A percentile compares a stretch with the other conserved stretches of the same genome.
Conservation (phyloP, 805 yeast species). For the Candida multigemmis region DNA sequence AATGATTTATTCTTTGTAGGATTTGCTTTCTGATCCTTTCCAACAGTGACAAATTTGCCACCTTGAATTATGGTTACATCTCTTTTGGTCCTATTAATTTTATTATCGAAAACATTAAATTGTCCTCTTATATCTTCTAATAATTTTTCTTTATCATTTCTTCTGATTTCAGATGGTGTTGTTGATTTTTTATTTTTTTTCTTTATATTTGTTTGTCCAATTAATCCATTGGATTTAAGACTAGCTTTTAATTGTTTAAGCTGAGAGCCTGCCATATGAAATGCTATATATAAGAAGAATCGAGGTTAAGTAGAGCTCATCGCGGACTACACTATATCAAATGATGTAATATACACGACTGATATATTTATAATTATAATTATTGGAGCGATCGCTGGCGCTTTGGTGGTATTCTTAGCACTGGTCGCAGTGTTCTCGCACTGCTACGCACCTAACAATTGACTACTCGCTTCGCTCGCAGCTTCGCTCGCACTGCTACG, state of each 20-base stretch:
- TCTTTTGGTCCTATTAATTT: slow-evolving; percentile 57
- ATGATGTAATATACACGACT: too few relatives aligned
- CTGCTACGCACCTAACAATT: too few relatives aligned
- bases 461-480: too few relatives aligned
- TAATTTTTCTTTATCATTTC: slow-evolving; percentile 58
- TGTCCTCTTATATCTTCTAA: slow-evolving; percentile 58
- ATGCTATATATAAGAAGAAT: background rate
- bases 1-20: slow-evolving; percentile 22
- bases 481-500: background rate
- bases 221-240: slow-evolving; percentile 66
- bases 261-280: slow-evolving; percentile 76
- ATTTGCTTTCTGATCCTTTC: slow-evolving; percentile 25
- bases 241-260: slow-evolving; percentile 74
- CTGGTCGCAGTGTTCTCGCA: too few relatives aligned
- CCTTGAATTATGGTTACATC: slow-evolving; percentile 34
- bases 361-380: too few relatives aligned
- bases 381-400: too few relatives aligned
- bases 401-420: too few relatives aligned
- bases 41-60: slow-evolving; percentile 37
- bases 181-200: slow-evolving; percentile 40
- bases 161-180: slow-evolving; percentile 54
- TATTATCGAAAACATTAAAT: slow-evolving; percentile 85
- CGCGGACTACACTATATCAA: too few relatives aligned
- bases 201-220: slow-evolving; percentile 74
- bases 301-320: too few relatives aligned